These are phyloP conservation scores for Escovopsis sp. DNA, from an alignment of 2,329 filamentous ascomycete species.

Conservation along the genomic window DNA sequence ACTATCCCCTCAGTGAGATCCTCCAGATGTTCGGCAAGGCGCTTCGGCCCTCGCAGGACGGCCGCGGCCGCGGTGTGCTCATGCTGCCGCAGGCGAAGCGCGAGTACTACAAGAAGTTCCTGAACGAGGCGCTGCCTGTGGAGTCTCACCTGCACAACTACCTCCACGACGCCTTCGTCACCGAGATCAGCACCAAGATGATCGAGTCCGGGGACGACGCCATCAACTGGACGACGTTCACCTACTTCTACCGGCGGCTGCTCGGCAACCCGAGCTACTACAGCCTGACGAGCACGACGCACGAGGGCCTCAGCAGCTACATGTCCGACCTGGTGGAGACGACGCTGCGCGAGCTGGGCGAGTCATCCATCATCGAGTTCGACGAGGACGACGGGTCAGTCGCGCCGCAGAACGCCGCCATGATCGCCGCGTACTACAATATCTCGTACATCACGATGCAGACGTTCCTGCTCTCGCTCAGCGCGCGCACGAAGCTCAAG, in stretches of 20 bases:
- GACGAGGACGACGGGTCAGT: slow-evolving; percentile 89
- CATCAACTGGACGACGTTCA: slow-evolving; percentile 96
- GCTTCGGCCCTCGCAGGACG: slow-evolving; percentile 62
- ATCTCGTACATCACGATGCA: slow-evolving; percentile 99
- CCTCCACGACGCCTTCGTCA: slow-evolving; percentile 89
- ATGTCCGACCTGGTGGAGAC: slow-evolving; percentile 89
- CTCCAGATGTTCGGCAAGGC: slow-evolving; percentile 97
- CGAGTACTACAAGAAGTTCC: slow-evolving; percentile 97
- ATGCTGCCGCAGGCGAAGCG: slow-evolving; percentile 93
- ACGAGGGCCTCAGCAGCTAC: slow-evolving; percentile 86
- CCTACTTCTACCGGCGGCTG: slow-evolving; percentile 91
- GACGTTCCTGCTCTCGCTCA: slow-evolving; percentile 86
- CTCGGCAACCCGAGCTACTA: slow-evolving; percentile 96
- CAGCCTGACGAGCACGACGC: slow-evolving; percentile 70
- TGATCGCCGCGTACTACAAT: slow-evolving; percentile 98
- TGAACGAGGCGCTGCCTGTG: slow-evolving; percentile 88
- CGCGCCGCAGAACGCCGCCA: slow-evolving; percentile 81
- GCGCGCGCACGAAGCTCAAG: slow-evolving; percentile 82
- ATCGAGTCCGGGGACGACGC: slow-evolving; percentile 92
- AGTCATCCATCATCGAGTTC: slow-evolving; percentile 90
- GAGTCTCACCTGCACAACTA: slow-evolving; percentile 88
- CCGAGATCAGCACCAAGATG: slow-evolving; percentile 91
- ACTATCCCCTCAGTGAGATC: slow-evolving; percentile 87
- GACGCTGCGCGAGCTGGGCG: slow-evolving; percentile 75
- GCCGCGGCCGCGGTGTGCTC: slow-evolving; percentile 74